Percentiles rank a stretch among this genome's conserved stretches.
Evolutionary conservation across 75 land plant species (phyloP).

Genomic region (Pseudotsuga menziesii): DNA sequence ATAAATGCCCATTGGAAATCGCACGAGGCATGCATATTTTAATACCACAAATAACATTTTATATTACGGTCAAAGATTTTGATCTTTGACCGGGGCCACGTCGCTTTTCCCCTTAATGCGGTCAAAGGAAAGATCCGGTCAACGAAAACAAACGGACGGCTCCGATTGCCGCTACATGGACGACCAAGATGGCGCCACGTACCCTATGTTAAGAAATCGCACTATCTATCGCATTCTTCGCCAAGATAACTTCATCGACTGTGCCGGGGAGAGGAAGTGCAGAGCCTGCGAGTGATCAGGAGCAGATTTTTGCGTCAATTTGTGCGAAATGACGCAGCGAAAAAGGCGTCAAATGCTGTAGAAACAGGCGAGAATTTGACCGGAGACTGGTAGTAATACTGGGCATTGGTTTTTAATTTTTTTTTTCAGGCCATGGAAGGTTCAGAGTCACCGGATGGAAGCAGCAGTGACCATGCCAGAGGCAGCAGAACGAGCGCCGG

Average conservation of each 20-base stretch:
- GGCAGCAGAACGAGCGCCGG: not conserved
- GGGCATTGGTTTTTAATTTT: not conserved
- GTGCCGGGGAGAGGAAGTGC: not conserved
- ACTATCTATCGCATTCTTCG: not conserved
- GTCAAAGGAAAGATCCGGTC: slow-evolving; percentile 3
- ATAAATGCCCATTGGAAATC: too few relatives aligned
- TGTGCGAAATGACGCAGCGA: not conserved
- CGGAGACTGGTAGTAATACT: not conserved
- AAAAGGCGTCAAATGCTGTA: not conserved
- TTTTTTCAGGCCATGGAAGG: not conserved
- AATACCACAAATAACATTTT: too few relatives aligned
- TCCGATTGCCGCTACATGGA: not conserved
- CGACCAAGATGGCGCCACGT: not conserved
- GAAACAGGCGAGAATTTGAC: too few relatives aligned
- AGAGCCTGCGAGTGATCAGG: not conserved
- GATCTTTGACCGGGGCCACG: slow-evolving; percentile 1
- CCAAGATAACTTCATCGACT: not conserved
- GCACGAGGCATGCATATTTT: too few relatives aligned
- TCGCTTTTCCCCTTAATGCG: slow-evolving; percentile 7
- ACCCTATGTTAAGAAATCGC: not conserved
- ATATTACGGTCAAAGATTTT: not conserved
- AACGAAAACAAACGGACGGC: slow-evolving; percentile 2
- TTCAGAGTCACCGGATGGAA: not conserved
- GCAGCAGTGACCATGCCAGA: not conserved
- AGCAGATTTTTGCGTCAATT: not conserved